Evolutionary conservation across 2,329 filamentous ascomycete genomes (phyloP).

Genomic region (Cyphellophora europaea): DNA sequence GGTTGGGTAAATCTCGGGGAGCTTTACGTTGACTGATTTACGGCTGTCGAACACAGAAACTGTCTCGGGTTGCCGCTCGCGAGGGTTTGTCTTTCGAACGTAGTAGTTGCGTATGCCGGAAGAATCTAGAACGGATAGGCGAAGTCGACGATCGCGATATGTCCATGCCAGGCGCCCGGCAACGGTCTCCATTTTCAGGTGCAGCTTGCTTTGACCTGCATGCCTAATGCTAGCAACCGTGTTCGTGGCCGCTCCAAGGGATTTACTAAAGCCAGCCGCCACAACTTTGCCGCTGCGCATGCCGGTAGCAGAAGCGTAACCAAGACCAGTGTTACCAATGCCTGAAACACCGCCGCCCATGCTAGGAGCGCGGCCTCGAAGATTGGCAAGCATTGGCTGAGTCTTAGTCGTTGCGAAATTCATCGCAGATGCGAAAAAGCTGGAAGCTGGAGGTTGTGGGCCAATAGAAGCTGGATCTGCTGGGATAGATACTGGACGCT

Average conservation of each 20-base stretch:
- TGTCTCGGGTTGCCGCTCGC: slow-evolving; percentile 22
- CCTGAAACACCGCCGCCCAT: slow-evolving; percentile 33
- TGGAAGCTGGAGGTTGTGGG: slow-evolving; percentile 28
- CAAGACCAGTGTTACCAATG: slow-evolving; percentile 29
- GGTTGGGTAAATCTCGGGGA: slow-evolving; percentile 6
- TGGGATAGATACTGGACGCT: slow-evolving; percentile 30
- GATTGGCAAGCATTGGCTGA: slow-evolving; percentile 57
- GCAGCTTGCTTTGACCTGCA: slow-evolving; percentile 38
- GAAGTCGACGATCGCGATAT: slow-evolving; percentile 30
- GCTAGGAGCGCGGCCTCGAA: slow-evolving; percentile 45
- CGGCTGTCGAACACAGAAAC: slow-evolving; percentile 25
- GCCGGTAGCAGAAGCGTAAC: slow-evolving; percentile 36
- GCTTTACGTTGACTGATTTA: slow-evolving; percentile 11
- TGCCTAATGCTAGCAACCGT: slow-evolving; percentile 39
- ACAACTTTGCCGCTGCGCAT: slow-evolving; percentile 37
- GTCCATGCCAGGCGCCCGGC: slow-evolving; percentile 37
- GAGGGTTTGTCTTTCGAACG: slow-evolving; percentile 18
- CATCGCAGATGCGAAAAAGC: slow-evolving; percentile 60
- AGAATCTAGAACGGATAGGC: slow-evolving; percentile 35
- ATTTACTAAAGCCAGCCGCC: slow-evolving; percentile 41
- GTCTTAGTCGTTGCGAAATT: slow-evolving; percentile 50
- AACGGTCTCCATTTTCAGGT: slow-evolving; percentile 31
- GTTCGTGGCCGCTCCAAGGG: slow-evolving; percentile 37
- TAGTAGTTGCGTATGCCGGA: slow-evolving; percentile 26
- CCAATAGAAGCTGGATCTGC: slow-evolving; percentile 36